Evolutionary conservation across 1,139 yeast species (phyloP), one percentile per base, ranked within the genome.

Genomic region (Lodderomyces pseudojiufengensis): DNA sequence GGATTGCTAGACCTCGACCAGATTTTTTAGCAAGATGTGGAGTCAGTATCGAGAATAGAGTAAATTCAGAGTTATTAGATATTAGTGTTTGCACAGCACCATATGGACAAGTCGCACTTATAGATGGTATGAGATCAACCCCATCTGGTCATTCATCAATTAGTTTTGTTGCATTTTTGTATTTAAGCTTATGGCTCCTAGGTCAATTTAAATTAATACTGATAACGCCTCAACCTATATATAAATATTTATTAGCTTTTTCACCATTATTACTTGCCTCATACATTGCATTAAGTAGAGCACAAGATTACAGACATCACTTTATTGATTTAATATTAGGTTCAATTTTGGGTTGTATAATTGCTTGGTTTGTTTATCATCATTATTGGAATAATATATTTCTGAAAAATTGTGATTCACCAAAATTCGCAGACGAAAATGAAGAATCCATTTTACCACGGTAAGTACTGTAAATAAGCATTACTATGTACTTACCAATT

Each of bases 1-100:
- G 85, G 80, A 76, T 85, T 27, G 92, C 88, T n/a, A 67, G 86
- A 46, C 85, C 84, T 28, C 64, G 95, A 27, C 95, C 95, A 0
- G 95, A 85, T 54, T 84, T 85, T 49, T 57, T 85, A 22, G 78
- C 76, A 5, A 60, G 95, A 35, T 85, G 95, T 59, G 63, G 69
- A 11, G 83, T 90, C 1, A 49, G 22, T 3, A 7, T 18, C 5
- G 40, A 48, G 10, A 61, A 55, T 5, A 62, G 76, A 1, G 54
- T 68, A 0, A 31, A 47, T 2, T 56, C 68, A 40, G 58, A 54
- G 26, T 70, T 76, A 34, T 64, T 66, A 14, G 65, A 58, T 33
- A 41, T 59, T 9, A 51, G 52, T 8, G 63, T 57, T 9, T 67
- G 73, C 40, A 54, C 67, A 2, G 59, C 65, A 2, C 73, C 73